A percentile compares a stretch with the other conserved stretches of the same genome.
Evolutionary conservation across 1,284 basidiomycete genomes (phyloP).

Genomic region (Austroboletus olivaceoglutinosus): DNA sequence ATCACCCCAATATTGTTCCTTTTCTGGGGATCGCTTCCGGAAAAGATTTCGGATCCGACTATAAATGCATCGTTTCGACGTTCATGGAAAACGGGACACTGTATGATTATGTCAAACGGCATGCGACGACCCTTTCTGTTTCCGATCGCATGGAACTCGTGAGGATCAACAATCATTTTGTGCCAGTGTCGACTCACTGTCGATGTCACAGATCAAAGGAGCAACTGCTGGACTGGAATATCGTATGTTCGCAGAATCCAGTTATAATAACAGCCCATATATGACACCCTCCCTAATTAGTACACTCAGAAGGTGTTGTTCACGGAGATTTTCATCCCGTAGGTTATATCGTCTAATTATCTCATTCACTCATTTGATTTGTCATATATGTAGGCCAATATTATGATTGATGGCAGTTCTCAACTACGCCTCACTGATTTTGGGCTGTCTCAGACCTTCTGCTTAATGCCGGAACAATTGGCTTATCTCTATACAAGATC

Average conservation of each 20-base stretch:
- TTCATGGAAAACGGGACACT: conserved; percentile 12
- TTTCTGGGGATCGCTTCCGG: not conserved
- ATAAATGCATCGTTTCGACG: conserved; percentile 9
- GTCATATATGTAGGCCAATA: conserved; percentile 1
- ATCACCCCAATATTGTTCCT: conserved; percentile 4
- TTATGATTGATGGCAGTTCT: not conserved
- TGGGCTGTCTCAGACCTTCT: not conserved
- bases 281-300: not conserved
- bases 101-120: not conserved
- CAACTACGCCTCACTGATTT: not conserved
- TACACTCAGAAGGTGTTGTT: conserved; percentile 4
- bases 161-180: not conserved
- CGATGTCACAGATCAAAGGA: conserved; percentile 1
- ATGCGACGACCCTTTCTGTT: not conserved
- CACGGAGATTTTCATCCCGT: conserved; percentile 3
- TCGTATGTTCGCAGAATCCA: not conserved
- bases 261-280: not conserved
- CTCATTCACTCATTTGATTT: not conserved
- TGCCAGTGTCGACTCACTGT: not conserved
- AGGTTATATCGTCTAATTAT: conserved; percentile 1
- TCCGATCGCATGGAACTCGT: conserved; percentile 3
- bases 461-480: not conserved
- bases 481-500: not conserved
- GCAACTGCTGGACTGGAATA: conserved; percentile 2
- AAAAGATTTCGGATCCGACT: conserved; percentile 1